Conservation (phyloP, 2,329 filamentous ascomycete species). For the Cordyceps farinosa region DNA sequence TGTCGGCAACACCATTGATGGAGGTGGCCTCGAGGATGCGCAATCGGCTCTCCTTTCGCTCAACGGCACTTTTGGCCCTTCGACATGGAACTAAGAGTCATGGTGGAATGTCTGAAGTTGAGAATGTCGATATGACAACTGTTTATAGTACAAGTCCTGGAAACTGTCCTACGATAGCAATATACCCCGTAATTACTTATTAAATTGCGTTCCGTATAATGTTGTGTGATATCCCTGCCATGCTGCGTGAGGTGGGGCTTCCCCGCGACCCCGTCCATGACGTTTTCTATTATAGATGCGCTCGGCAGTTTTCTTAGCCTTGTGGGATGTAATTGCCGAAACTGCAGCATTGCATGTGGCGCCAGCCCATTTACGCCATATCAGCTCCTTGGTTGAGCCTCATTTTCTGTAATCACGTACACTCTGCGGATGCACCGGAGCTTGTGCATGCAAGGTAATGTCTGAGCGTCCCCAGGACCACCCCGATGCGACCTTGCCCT, state of each 20-base stretch:
- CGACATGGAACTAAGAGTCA: slow-evolving; percentile 3
- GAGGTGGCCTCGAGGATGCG: slow-evolving; percentile 13
- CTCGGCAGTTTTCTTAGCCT: too few species aligned
- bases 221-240: neutral
- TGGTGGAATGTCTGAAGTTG: neutral
- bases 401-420: too few species aligned
- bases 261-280: too few species aligned
- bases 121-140: neutral
- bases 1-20: slow-evolving; percentile 20
- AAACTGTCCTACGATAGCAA: neutral
- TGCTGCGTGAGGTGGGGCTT: neutral
- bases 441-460: too few species aligned
- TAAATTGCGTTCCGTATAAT: neutral
- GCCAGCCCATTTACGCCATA: too few species aligned
- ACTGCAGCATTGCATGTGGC: too few species aligned
- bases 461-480: too few species aligned
- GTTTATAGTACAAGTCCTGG: slow-evolving; percentile 5
- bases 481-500: too few species aligned
- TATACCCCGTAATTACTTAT: slow-evolving; percentile 7
- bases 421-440: too few species aligned
- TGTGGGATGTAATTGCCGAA: too few species aligned
- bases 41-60: neutral
- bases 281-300: too few species aligned
- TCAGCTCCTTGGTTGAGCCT: too few species aligned
- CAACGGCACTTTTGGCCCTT: slow-evolving; percentile 12